A percentile compares a stretch with the other conserved stretches of the same genome.
These are phyloP conservation scores for Penicillium brevicompactum DNA, from an alignment of 2,329 filamentous ascomycete genomes.

Conservation along the genomic window DNA sequence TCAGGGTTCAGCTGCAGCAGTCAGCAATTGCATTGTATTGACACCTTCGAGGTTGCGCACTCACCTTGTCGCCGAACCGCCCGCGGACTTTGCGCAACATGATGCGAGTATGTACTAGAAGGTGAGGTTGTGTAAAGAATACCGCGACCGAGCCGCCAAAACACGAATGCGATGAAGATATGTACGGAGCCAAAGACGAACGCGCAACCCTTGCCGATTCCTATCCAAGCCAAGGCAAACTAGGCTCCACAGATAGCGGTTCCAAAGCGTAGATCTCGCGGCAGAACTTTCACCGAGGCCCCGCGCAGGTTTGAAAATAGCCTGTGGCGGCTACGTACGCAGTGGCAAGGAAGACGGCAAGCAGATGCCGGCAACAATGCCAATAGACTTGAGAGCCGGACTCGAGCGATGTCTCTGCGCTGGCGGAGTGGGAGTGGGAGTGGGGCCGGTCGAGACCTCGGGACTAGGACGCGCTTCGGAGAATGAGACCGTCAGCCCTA, in stretches of 20 bases:
- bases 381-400: neutral
- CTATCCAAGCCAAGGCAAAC: neutral
- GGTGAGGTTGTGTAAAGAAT: neutral
- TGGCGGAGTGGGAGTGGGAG: constrained; percentile 17
- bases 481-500: constrained; percentile 21
- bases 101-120: neutral
- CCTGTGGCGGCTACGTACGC: neutral
- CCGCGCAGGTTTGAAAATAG: neutral
- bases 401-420: constrained; percentile 17
- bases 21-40: constrained; percentile 18
- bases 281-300: constrained; percentile 1
- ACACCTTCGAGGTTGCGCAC: constrained; percentile 15
- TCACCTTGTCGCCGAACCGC: constrained; percentile 40
- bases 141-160: neutral
- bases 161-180: constrained; percentile 11
- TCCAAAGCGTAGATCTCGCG: neutral
- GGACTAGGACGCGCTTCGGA: constrained; percentile 24
- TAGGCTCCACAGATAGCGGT: neutral
- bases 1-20: constrained; percentile 56
- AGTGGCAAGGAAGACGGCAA: constrained; percentile 4
- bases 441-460: constrained; percentile 18
- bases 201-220: constrained; percentile 4
- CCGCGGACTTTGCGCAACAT: constrained; percentile 41
- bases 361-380: constrained; percentile 6
- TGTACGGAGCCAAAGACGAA: constrained; percentile 28